Percentiles rank a stretch among this genome's conserved stretches.
These are phyloP conservation scores for Rhipidocladum racemiflorum DNA, from an alignment of 176 grass and related monocot species.

Conservation along the genomic window DNA sequence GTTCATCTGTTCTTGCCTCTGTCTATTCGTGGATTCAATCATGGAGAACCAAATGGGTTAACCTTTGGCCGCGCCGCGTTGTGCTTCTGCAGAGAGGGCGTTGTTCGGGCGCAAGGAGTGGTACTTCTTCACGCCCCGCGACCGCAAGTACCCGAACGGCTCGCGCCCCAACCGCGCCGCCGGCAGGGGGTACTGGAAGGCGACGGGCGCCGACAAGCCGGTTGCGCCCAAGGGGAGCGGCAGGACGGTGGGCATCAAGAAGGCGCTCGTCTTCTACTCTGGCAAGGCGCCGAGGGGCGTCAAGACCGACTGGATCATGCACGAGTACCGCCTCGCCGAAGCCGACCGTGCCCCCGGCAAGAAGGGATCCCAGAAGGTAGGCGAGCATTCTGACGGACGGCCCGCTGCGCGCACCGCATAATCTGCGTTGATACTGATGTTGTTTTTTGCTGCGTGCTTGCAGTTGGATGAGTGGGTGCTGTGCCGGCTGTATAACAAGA, in stretches of 20 bases:
- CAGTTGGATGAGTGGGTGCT: slow-evolving; percentile 78
- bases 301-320: slow-evolving; percentile 89
- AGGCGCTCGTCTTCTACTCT: slow-evolving; percentile 75
- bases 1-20: not conserved
- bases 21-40: not conserved
- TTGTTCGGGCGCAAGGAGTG: slow-evolving; percentile 71
- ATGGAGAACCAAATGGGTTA: not conserved
- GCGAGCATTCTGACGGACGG: not conserved
- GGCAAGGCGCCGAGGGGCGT: slow-evolving; percentile 64
- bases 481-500: slow-evolving; percentile 80
- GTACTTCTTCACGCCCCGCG: slow-evolving; percentile 80
- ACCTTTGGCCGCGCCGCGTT: not conserved
- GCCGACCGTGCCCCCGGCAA: slow-evolving; percentile 43
- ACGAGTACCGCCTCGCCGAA: slow-evolving; percentile 68
- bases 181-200: slow-evolving; percentile 79
- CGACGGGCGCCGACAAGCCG: slow-evolving; percentile 68
- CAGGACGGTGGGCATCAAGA: slow-evolving; percentile 53
- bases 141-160: slow-evolving; percentile 82
- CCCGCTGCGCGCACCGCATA: not conserved
- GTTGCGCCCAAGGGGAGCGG: slow-evolving; percentile 35
- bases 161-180: slow-evolving; percentile 63
- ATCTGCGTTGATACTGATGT: not conserved
- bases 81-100: slow-evolving; percentile 50
- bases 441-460: not conserved
- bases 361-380: slow-evolving; percentile 59